Conservation (phyloP, 2,329 filamentous ascomycete species). For the Fusarium proliferatum region DNA sequence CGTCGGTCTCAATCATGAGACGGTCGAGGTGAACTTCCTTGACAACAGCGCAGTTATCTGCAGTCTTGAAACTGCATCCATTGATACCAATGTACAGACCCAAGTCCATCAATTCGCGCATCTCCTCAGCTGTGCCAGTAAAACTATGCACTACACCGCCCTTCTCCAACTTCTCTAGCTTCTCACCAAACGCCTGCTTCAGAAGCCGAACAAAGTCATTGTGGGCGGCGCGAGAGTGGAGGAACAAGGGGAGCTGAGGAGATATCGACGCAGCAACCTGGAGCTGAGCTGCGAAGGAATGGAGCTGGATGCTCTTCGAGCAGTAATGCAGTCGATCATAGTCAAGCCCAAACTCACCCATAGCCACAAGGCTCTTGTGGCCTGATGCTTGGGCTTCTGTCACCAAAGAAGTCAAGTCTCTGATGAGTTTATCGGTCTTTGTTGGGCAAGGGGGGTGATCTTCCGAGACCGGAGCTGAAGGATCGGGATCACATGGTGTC, state of each 20-base stretch:
- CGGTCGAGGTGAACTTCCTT: constrained; percentile 80
- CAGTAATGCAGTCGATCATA: constrained; percentile 92
- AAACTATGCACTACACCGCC: constrained; percentile 94
- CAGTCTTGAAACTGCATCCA: constrained; percentile 95
- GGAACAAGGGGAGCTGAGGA: constrained; percentile 85
- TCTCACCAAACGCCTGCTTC: constrained; percentile 64
- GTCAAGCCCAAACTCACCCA: constrained; percentile 96
- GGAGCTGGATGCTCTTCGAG: constrained; percentile 80
- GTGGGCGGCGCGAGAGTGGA: constrained; percentile 90
- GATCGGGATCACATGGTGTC: constrained; percentile 65
- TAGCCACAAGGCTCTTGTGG: constrained; percentile 70
- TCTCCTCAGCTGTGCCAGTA: constrained; percentile 87
- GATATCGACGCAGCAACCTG: constrained; percentile 75
- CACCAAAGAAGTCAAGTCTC: constrained; percentile 73
- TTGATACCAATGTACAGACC: constrained; percentile 96
- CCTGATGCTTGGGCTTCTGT: constrained; percentile 64
- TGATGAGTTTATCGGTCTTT: constrained; percentile 63
- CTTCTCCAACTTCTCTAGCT: constrained; percentile 74
- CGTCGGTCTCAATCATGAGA: constrained; percentile 95
- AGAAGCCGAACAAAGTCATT: constrained; percentile 84
- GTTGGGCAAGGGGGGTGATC: constrained; percentile 58
- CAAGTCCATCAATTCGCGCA: constrained; percentile 80
- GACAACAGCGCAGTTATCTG: constrained; percentile 88
- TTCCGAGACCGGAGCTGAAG: constrained; percentile 60
- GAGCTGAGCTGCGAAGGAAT: constrained; percentile 87